Percentiles rank a stretch among this genome's conserved stretches.
Conservation (phyloP, 1,284 basidiomycete species). For the Cryptococcus sp. region DNA sequence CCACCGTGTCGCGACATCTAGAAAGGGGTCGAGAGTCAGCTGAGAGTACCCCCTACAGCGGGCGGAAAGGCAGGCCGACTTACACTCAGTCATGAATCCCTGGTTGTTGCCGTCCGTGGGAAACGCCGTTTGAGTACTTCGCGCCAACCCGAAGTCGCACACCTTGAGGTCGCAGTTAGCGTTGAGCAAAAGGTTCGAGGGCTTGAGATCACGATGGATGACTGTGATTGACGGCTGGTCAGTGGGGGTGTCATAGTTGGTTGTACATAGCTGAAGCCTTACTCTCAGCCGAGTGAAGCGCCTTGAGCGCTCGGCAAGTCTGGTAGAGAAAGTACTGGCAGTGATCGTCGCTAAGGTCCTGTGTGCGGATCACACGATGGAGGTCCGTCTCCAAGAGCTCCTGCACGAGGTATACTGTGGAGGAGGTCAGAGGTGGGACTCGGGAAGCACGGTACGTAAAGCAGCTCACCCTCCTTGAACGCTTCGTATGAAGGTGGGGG, state of each 20-base stretch:
- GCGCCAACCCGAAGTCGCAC: slow-evolving; percentile 87
- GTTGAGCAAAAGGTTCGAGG: slow-evolving; percentile 90
- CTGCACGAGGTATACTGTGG: slow-evolving; percentile 61
- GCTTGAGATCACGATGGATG: slow-evolving; percentile 92
- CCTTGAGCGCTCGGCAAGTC: slow-evolving; percentile 88
- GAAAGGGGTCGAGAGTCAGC: slow-evolving; percentile 3
- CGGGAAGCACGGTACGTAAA: not conserved
- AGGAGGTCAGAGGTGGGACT: not conserved
- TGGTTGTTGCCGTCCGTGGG: slow-evolving; percentile 70
- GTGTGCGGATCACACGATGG: slow-evolving; percentile 70
- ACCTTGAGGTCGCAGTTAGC: slow-evolving; percentile 96
- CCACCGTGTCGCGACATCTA: slow-evolving; percentile 84
- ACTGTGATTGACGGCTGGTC: slow-evolving; percentile 51
- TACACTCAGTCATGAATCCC: slow-evolving; percentile 75
- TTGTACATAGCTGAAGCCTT: no score
- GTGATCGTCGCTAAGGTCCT: slow-evolving; percentile 83
- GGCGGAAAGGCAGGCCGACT: not conserved
- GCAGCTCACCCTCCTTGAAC: slow-evolving; percentile 76
- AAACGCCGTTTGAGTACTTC: slow-evolving; percentile 78
- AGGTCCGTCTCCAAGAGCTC: slow-evolving; percentile 74
- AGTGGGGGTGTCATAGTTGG: not conserved
- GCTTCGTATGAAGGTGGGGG: slow-evolving; percentile 80
- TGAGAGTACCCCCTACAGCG: not conserved
- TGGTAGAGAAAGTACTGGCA: slow-evolving; percentile 58
- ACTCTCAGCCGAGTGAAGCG: slow-evolving; percentile 78